These are phyloP conservation scores for Tuber melanosporum DNA, from an alignment of 495 filamentous ascomycete genomes.

Conservation along the genomic window DNA sequence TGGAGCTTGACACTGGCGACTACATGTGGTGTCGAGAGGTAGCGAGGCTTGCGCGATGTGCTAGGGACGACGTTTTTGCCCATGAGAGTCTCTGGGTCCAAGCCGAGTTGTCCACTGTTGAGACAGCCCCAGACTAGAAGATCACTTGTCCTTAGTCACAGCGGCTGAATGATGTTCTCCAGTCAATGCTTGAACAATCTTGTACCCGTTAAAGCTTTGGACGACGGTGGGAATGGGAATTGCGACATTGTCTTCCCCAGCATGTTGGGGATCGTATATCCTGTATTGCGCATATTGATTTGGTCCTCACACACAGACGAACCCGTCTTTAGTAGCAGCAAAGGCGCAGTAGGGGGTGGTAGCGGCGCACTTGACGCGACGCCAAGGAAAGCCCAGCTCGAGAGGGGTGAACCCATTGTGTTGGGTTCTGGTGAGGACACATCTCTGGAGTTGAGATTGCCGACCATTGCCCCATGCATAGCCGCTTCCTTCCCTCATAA, in stretches of 20 bases:
- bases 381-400: conserved; percentile 60
- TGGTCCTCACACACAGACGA: conserved; percentile 75
- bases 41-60: conserved; percentile 39
- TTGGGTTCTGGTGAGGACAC: conserved; percentile 56
- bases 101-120: conserved; percentile 58
- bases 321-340: conserved; percentile 62
- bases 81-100: conserved; percentile 48
- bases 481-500: conserved; percentile 58
- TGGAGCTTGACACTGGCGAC: conserved; percentile 42
- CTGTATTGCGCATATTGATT: conserved; percentile 83
- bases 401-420: conserved; percentile 58
- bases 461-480: conserved; percentile 68
- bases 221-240: conserved; percentile 57
- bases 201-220: conserved; percentile 51
- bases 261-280: conserved; percentile 52
- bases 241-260: conserved; percentile 56
- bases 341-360: conserved; percentile 66
- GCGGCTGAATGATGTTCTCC: conserved; percentile 64
- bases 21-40: conserved; percentile 30
- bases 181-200: conserved; percentile 54
- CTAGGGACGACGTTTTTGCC: conserved; percentile 56
- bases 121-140: conserved; percentile 64
- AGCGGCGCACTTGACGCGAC: conserved; percentile 52
- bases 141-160: conserved; percentile 55
- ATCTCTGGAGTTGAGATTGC: conserved; percentile 67